phyloP scores from a whole-genome alignment of 1,284 basidiomycete genomes.

The Cryptococcus maquisensis region DNA sequence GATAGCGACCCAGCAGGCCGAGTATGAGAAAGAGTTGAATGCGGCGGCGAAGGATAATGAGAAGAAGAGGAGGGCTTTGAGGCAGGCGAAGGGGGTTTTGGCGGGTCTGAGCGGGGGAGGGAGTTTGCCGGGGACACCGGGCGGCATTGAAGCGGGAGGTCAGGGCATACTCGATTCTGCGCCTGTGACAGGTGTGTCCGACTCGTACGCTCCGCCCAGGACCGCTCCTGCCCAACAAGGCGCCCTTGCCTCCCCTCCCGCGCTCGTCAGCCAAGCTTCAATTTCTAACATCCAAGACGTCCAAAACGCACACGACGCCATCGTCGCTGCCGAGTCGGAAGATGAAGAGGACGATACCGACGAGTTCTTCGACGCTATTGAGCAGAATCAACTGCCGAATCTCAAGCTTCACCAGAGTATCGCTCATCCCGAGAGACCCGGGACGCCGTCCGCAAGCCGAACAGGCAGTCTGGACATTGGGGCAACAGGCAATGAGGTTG shows the following conservation, averaged over 20 bases:
- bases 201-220: neutral
- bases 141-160: neutral
- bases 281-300: slow-evolving; percentile 29
- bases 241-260: neutral
- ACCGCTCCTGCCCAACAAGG: neutral
- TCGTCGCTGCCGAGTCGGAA: slow-evolving; percentile 43
- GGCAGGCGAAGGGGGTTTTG: slow-evolving; percentile 70
- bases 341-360: slow-evolving; percentile 82
- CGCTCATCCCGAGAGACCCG: slow-evolving; percentile 40
- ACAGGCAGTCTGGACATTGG: slow-evolving; percentile 5
- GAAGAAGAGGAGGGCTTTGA: slow-evolving; percentile 52
- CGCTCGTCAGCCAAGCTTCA: neutral
- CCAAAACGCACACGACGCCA: slow-evolving; percentile 37
- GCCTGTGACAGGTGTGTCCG: neutral
- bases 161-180: slow-evolving; percentile 16
- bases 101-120: slow-evolving; percentile 32
- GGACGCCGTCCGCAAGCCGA: slow-evolving; percentile 20
- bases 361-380: slow-evolving; percentile 97
- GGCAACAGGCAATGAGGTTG: neutral
- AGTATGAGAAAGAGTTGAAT: slow-evolving; percentile 70
- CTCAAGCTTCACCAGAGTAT: slow-evolving; percentile 65
- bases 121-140: slow-evolving; percentile 15
- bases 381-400: slow-evolving; percentile 66
- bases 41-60: slow-evolving; percentile 49
- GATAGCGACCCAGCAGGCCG: slow-evolving; percentile 81